phyloP scores from a whole-genome alignment of 2,329 filamentous ascomycete genomes.

The Cladophialophora chaetospira region DNA sequence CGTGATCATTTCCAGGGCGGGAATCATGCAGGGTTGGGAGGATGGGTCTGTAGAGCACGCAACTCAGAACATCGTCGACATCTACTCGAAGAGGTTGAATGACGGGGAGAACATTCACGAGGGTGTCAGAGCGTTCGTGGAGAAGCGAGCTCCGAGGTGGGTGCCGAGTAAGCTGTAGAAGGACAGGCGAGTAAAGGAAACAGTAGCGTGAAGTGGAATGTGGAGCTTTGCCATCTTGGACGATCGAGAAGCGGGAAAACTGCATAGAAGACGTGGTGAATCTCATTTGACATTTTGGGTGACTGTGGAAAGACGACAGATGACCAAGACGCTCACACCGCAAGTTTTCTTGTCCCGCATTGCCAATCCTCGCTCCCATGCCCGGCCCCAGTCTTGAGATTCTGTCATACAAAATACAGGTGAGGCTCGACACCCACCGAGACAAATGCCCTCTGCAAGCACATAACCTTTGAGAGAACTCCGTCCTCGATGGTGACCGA shows the following conservation, averaged over 20 bases:
- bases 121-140: slow-evolving; percentile 73
- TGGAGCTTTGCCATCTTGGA: background rate
- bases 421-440: slow-evolving; percentile 6
- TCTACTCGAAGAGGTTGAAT: slow-evolving; percentile 44
- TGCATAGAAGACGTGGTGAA: background rate
- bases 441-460: slow-evolving; percentile 11
- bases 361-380: slow-evolving; percentile 7
- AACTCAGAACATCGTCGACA: slow-evolving; percentile 64
- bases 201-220: background rate
- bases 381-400: background rate
- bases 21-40: slow-evolving; percentile 72
- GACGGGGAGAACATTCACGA: slow-evolving; percentile 68
- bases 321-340: slow-evolving; percentile 3
- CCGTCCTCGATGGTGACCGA: slow-evolving; percentile 11
- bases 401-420: slow-evolving; percentile 10
- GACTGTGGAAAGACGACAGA: slow-evolving; percentile 6
- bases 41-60: slow-evolving; percentile 65
- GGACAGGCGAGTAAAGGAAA: background rate
- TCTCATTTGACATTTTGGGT: slow-evolving; percentile 9
- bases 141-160: slow-evolving; percentile 72
- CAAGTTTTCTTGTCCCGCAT: background rate
- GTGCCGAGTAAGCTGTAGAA: slow-evolving; percentile 47
- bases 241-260: background rate
- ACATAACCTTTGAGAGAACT: slow-evolving; percentile 9
- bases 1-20: slow-evolving; percentile 71